A percentile compares a stretch with the other conserved stretches of the same genome.
Evolutionary conservation across 768 basidiomycete genomes (phyloP).

Genomic region (Rhizopogon vulgaris): DNA sequence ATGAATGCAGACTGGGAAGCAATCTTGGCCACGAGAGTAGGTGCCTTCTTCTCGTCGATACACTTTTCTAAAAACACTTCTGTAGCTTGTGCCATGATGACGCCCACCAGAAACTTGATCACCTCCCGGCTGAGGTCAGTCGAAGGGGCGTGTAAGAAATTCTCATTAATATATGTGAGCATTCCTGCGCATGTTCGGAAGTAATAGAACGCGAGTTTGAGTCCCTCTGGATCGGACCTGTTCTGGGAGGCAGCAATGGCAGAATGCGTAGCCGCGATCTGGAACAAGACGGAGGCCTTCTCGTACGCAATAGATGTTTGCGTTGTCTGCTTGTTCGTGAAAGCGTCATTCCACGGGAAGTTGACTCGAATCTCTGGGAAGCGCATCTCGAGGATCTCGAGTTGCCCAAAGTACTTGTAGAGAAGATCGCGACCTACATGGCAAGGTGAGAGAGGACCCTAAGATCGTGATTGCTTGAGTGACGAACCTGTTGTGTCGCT

Average conservation of each 20-base stretch:
- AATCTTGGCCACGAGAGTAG: constrained; percentile 74
- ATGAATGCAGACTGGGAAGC: constrained; percentile 75
- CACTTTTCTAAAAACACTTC: constrained; percentile 97
- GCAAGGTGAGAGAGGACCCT: constrained; percentile 1
- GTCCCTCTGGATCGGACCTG: constrained; percentile 82
- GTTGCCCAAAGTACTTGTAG: constrained; percentile 99
- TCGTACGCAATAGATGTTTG: constrained; percentile 97
- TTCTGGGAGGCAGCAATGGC: constrained; percentile 83
- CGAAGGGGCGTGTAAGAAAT: constrained; percentile 96
- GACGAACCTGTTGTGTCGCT: constrained; percentile 86
- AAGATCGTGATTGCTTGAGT: neutral
- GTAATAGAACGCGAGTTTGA: constrained; percentile 92
- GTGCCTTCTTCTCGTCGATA: constrained; percentile 85
- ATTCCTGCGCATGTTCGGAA: constrained; percentile 89
- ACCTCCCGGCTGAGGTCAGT: constrained; percentile 93
- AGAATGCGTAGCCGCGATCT: constrained; percentile 91
- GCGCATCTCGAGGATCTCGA: constrained; percentile 92
- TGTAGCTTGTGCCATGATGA: constrained; percentile 90
- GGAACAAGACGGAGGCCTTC: constrained; percentile 96
- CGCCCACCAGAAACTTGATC: constrained; percentile 83
- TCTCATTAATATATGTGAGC: constrained; percentile 98
- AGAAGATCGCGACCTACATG: constrained; percentile 77
- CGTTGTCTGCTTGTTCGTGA: constrained; percentile 87
- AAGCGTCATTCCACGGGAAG: constrained; percentile 96
- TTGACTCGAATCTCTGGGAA: constrained; percentile 96